Percentiles rank a stretch among this genome's conserved stretches.
phyloP scores from a whole-genome alignment of 345 rosid species.

The Ceriops decandra region DNA sequence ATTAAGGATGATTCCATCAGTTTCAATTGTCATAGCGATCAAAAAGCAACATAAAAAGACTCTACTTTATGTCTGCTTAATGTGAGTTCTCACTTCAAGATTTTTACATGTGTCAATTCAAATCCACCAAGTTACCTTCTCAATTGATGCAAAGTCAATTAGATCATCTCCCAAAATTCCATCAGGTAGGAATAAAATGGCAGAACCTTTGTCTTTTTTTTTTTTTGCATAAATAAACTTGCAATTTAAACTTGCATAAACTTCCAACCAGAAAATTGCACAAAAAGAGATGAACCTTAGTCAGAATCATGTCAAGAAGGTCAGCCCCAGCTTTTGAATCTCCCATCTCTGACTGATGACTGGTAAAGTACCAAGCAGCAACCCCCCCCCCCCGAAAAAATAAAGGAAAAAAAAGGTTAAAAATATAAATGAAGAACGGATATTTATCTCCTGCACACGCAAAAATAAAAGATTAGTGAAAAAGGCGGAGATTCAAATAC shows the following conservation, averaged over 20 bases:
- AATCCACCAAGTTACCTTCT: too few species aligned
- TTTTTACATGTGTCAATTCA: too few species aligned
- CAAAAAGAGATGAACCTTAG: constrained; percentile 35
- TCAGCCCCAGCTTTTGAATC: constrained; percentile 60
- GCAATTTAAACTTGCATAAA: background rate
- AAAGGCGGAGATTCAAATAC: constrained; percentile 7
- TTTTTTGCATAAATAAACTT: too few species aligned
- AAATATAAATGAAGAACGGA: background rate
- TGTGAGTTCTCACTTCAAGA: too few species aligned
- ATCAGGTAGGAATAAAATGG: too few species aligned
- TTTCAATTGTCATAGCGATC: background rate
- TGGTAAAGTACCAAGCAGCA: background rate
- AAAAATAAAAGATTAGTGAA: background rate
- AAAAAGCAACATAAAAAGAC: background rate
- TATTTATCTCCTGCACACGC: background rate
- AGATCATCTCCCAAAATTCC: too few species aligned
- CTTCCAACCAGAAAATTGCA: background rate
- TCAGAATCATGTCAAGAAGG: constrained; percentile 56
- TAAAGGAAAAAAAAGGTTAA: too few species aligned
- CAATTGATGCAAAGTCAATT: too few species aligned
- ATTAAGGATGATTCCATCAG: background rate
- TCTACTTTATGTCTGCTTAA: background rate
- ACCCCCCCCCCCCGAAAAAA: background rate
- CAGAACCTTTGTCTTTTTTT: too few species aligned
- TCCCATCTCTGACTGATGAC: constrained; percentile 40